Evolutionary conservation across 208 protist species (phyloP).

Genomic region (Leishmania guyanensis): DNA sequence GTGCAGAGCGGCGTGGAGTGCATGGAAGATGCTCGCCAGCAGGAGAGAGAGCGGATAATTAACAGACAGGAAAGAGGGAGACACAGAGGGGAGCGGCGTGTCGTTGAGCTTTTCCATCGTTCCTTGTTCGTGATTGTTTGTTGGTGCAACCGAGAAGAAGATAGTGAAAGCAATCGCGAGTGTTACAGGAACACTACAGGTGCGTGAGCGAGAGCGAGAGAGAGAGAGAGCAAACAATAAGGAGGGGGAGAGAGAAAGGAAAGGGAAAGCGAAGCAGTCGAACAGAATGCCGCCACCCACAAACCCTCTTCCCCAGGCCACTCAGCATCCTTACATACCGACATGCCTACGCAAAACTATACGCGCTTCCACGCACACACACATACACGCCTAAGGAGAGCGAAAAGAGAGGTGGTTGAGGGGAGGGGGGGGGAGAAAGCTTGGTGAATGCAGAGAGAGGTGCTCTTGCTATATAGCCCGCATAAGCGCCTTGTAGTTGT

Average conservation of each 20-base stretch:
- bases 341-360: background rate
- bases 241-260: background rate
- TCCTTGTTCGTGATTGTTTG: background rate
- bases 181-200: background rate
- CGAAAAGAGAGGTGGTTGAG: background rate
- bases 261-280: background rate
- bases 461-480: background rate
- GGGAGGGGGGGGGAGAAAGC: background rate
- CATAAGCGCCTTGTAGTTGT: slow-evolving; percentile 18
- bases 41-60: background rate
- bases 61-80: slow-evolving; percentile 1
- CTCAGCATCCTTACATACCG: background rate
- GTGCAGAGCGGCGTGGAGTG: background rate
- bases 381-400: background rate
- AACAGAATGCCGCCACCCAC: background rate
- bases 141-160: background rate
- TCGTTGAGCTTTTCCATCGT: background rate
- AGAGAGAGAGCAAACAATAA: slow-evolving; percentile 2
- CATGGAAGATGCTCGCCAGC: background rate
- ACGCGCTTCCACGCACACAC: background rate
- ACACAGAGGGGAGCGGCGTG: background rate
- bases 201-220: background rate
- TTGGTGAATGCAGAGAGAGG: background rate
- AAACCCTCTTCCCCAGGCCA: background rate
- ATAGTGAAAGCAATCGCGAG: background rate